Conservation (phyloP, 2,329 filamentous ascomycete genomes). For the Fusarium nelsonii region DNA sequence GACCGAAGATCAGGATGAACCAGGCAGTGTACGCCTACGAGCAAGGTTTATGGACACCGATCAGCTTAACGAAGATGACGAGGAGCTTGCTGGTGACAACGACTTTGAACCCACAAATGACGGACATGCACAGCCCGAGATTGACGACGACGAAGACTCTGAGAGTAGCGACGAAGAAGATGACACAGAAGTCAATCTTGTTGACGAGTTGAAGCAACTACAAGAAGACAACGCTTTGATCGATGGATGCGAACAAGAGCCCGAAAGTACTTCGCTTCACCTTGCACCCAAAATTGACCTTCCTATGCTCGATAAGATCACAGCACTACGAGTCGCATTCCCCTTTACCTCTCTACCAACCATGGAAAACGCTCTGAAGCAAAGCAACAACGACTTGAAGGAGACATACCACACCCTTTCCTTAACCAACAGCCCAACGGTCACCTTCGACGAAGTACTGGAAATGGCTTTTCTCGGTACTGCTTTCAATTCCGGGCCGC, state of each 20-base stretch:
- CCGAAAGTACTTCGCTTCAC: slow-evolving; percentile 14
- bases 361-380: slow-evolving; percentile 54
- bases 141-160: slow-evolving; percentile 39
- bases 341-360: slow-evolving; percentile 54
- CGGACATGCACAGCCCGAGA: background rate
- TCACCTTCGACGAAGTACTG: slow-evolving; percentile 53
- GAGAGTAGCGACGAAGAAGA: slow-evolving; percentile 29
- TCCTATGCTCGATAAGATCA: slow-evolving; percentile 50
- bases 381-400: slow-evolving; percentile 52
- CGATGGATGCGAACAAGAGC: slow-evolving; percentile 12
- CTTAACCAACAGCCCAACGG: slow-evolving; percentile 49
- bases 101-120: slow-evolving; percentile 41
- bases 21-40: slow-evolving; percentile 38
- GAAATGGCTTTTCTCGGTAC: slow-evolving; percentile 46
- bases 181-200: slow-evolving; percentile 32
- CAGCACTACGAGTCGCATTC: slow-evolving; percentile 58
- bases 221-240: slow-evolving; percentile 40
- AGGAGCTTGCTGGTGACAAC: slow-evolving; percentile 46
- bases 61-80: slow-evolving; percentile 24
- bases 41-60: slow-evolving; percentile 43
- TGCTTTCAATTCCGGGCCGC: background rate
- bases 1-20: slow-evolving; percentile 11
- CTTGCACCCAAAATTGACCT: slow-evolving; percentile 25
- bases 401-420: slow-evolving; percentile 55
- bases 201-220: slow-evolving; percentile 40